Evolutionary conservation across 768 basidiomycete genomes (phyloP).

Genomic region (Russula dissimulans): DNA sequence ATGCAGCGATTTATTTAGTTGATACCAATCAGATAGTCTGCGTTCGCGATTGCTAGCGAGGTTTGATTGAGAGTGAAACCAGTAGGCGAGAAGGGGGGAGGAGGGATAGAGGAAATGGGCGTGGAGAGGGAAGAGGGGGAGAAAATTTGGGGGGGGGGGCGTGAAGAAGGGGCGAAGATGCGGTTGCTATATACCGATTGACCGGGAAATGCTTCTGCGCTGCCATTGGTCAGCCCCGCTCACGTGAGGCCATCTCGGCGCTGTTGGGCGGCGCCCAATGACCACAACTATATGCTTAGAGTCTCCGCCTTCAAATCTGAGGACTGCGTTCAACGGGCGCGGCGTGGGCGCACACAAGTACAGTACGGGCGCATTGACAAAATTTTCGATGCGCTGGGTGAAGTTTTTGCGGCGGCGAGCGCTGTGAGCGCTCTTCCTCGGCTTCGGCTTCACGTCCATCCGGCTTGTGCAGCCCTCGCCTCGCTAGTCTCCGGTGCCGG

Average conservation of each 20-base stretch:
- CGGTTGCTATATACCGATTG: constrained; percentile 21
- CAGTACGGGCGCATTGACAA: neutral
- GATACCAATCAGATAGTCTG: neutral
- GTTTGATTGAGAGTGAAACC: neutral
- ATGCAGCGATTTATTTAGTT: constrained; percentile 9
- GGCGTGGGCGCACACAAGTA: constrained; percentile 4
- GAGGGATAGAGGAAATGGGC: neutral
- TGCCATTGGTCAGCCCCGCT: neutral
- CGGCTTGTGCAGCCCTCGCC: too few relatives aligned
- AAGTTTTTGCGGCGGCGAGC: neutral
- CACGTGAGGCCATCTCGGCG: constrained; percentile 10
- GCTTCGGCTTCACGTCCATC: neutral
- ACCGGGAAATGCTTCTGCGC: constrained; percentile 12
- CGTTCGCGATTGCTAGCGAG: neutral
- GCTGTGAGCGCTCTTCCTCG: neutral
- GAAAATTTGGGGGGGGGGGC: neutral
- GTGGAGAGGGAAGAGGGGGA: neutral
- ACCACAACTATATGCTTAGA: too few relatives aligned
- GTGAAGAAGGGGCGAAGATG: constrained; percentile 10
- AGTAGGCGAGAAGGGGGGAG: neutral
- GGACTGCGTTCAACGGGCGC: neutral
- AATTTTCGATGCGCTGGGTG: neutral
- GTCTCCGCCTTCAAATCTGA: neutral
- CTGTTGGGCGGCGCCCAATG: constrained; percentile 3
- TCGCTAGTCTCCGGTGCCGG: too few relatives aligned